Base-by-base conservation (phyloP, 768 basidiomycete genomes). In the Auricularia heimuer region DNA sequence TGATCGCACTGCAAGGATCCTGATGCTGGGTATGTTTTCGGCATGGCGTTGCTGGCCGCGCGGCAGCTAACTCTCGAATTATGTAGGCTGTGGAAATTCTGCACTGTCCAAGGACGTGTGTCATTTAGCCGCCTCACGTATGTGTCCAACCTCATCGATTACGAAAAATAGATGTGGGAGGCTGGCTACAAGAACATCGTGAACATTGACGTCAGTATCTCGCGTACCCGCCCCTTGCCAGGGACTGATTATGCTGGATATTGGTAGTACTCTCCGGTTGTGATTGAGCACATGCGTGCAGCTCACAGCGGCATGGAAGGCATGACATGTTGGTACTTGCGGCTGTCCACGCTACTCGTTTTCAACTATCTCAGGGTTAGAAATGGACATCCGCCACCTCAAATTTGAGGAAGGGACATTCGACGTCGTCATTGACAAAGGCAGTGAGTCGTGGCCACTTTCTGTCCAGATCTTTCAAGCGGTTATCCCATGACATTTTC, bases 371-470 rank as follows among this genome's bases (percentile, higher is more conserved):
- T 7, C 62, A 92, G 90, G 92, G 92, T 79, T 83, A 64, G 89
- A 88, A 74, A 93, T 91, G 88, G 92, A 94, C 67, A 84, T 94
- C 47, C 82, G 92, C 11, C 73, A 82, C 14, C 76, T 94, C 35
- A 73, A 77, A 11, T 89, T 93, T 64, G 81, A 82, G 3, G 74
- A 81, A 60, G 77, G 76, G 3, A 79, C 80, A 0, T 90, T 94
- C 67, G 90, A 94, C 70, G 78, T 94, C 61, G 90, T 84, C 0
- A 87, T 94, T 62, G 92, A 94, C 75, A 94, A 94, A 82, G 90
- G 84, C 4, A 60, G 56, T 81, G 62, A 14, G 39, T 63, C 33
- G 29, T 29, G 29, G 29, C 29, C 29, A 29, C 29, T 29, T 29
- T 29, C 29, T 29, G 29, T 29, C 29, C 29, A 29, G 29, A 29